Evolutionary conservation across 1,284 basidiomycete genomes (phyloP).

Genomic region (Meira miltonrushii): DNA sequence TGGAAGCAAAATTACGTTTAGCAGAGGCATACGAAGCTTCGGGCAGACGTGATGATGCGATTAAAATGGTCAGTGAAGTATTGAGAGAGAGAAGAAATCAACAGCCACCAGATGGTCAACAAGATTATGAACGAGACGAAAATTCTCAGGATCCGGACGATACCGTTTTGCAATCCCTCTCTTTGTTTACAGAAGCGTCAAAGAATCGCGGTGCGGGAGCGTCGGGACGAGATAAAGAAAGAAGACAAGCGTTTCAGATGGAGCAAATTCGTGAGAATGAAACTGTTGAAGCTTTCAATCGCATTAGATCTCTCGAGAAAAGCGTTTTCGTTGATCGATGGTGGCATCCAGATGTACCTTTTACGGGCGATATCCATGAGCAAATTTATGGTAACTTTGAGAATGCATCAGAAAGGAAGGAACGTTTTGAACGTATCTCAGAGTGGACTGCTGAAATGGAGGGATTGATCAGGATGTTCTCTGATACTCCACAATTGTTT

Average conservation of each 20-base stretch:
- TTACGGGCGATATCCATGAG: constrained; percentile 20
- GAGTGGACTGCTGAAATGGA: constrained; percentile 77
- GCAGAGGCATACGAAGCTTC: constrained; percentile 79
- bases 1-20: constrained; percentile 59
- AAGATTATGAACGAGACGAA: not conserved
- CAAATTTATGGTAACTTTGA: constrained; percentile 9
- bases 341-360: constrained; percentile 37
- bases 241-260: constrained; percentile 12
- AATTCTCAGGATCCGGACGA: too few species aligned
- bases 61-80: constrained; percentile 76
- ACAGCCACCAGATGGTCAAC: not conserved
- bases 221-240: constrained; percentile 11
- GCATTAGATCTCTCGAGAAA: constrained; percentile 33
- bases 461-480: constrained; percentile 77
- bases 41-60: constrained; percentile 72
- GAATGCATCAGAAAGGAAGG: constrained; percentile 14
- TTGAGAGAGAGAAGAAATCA: not conserved
- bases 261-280: constrained; percentile 46
- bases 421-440: constrained; percentile 53
- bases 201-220: too few species aligned
- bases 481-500: constrained; percentile 77
- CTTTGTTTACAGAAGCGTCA: too few species aligned
- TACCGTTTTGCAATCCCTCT: too few species aligned
- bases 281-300: constrained; percentile 32
- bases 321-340: constrained; percentile 39